Base-by-base conservation (phyloP, 768 basidiomycete genomes). In the Cubamyces lactineus region DNA sequence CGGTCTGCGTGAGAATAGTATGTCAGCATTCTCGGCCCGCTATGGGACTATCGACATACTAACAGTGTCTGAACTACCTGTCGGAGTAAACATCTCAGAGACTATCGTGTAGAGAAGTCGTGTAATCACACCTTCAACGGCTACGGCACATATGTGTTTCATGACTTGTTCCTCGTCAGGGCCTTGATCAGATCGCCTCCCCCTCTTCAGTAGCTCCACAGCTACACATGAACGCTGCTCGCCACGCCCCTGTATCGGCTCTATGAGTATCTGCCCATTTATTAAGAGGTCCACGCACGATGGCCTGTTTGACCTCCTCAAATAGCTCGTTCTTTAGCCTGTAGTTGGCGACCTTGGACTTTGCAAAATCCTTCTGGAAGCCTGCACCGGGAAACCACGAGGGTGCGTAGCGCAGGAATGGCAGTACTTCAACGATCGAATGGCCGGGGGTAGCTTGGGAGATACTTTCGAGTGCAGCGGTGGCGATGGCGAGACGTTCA, bases 61-160 rank as follows among this genome's bases (percentile, higher is more conserved):
- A 13, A 66, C 65, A 11, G 65, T 66, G 24, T 66, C 65, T 2
- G 59, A 52, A 39, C 65, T 57, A 23, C 30, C 65, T 66, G 17
- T 9, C 17, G 41, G 16, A 23, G 1, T 2, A n/a, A 12, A 43
- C 4, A 52, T 23, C 19, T 26, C 5, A 21, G 11, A 43, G 2
- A 16, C 19, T 16, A 43, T 43, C 15, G 28, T 38, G 24, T 8
- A 3, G 47, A 19, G 38, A 26, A 46, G 5, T 12, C n/a, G n/a
- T 61, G 38, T 5, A 61, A 46, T 17, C 28, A 28, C 21, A 67
- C 66, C 66, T 50, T 46, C 64, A 28, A 56, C 52, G 15, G 45
- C 30, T 3, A 61, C 34, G 30, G 53, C 59, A n/a, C 48, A 39
- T 3, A 54, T 45, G 13, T 58, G 43, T 28, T 26, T 57, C 28